These are phyloP conservation scores for Erythrophleum ivorense DNA, from an alignment of 331 rosid genomes.

Conservation along the genomic window DNA sequence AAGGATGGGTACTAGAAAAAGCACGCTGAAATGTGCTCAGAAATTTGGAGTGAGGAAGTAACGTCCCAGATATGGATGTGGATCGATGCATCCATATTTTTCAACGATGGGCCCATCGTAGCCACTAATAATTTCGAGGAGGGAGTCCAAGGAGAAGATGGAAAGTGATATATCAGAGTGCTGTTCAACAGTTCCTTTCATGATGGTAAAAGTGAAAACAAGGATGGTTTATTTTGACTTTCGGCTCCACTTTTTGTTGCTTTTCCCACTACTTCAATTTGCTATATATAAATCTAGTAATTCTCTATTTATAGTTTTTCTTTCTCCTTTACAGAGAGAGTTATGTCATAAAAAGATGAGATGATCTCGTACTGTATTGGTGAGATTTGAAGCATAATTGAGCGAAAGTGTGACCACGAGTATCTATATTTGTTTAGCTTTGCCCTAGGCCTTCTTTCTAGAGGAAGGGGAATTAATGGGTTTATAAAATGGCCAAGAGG, in stretches of 20 bases:
- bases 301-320: neutral
- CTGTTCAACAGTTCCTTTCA: slow-evolving; percentile 31
- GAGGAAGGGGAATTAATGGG: too few relatives aligned
- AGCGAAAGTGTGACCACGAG: neutral
- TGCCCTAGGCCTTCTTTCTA: too few relatives aligned
- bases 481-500: neutral
- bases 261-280: neutral
- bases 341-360: neutral
- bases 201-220: neutral
- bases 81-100: slow-evolving; percentile 23
- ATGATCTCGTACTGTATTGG: neutral
- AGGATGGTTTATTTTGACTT: slow-evolving; percentile 38
- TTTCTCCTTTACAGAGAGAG: neutral
- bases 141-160: neutral
- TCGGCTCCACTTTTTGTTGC: slow-evolving; percentile 42
- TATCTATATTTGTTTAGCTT: neutral
- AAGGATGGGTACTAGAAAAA: neutral
- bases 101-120: slow-evolving; percentile 34
- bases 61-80: neutral
- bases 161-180: slow-evolving; percentile 39
- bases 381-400: neutral
- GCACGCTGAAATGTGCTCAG: slow-evolving; percentile 24
- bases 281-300: neutral
- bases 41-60: neutral
- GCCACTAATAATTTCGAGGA: slow-evolving; percentile 37